Percentiles rank a stretch among this genome's conserved stretches.
Conservation (phyloP, 2,329 filamentous ascomycete genomes). For the Phyllachora maydis region DNA sequence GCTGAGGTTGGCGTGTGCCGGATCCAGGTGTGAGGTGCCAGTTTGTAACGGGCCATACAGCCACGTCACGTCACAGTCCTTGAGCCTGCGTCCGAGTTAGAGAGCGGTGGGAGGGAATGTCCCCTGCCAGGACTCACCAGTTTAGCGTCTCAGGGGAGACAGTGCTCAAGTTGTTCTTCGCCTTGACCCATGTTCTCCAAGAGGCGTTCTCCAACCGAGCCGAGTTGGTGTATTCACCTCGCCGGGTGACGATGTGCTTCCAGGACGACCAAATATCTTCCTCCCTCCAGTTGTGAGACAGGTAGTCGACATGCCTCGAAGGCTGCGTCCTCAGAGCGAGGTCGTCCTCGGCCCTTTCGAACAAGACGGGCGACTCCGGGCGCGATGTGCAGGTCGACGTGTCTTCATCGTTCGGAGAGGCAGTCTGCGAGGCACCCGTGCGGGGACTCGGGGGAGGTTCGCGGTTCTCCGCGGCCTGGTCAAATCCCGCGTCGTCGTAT, state of each 20-base stretch:
- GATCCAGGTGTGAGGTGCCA: slow-evolving; percentile 33
- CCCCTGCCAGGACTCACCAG: slow-evolving; percentile 39
- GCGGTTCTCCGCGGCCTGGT: slow-evolving; percentile 20
- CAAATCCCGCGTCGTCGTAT: slow-evolving; percentile 24
- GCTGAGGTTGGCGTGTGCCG: slow-evolving; percentile 13
- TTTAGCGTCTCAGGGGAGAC: slow-evolving; percentile 83
- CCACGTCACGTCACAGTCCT: slow-evolving; percentile 96
- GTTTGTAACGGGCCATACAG: slow-evolving; percentile 83
- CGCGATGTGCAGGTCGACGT: slow-evolving; percentile 27
- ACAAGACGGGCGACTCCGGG: slow-evolving; percentile 33
- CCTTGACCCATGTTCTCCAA: slow-evolving; percentile 92
- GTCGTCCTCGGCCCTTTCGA: slow-evolving; percentile 56
- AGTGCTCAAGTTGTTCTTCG: slow-evolving; percentile 70
- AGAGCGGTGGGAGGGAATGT: background rate
- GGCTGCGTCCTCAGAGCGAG: slow-evolving; percentile 53
- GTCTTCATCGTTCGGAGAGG: slow-evolving; percentile 33
- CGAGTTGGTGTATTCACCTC: slow-evolving; percentile 60
- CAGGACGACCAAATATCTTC: slow-evolving; percentile 97
- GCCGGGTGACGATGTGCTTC: slow-evolving; percentile 73
- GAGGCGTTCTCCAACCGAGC: slow-evolving; percentile 83
- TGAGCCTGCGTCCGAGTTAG: slow-evolving; percentile 43
- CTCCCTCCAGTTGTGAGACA: slow-evolving; percentile 83
- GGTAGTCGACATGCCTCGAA: slow-evolving; percentile 82
- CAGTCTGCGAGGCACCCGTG: slow-evolving; percentile 25
- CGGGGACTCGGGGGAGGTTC: slow-evolving; percentile 29